Base-by-base conservation (phyloP, 176 grass and related monocot genomes). In the Musa beccarii region DNA sequence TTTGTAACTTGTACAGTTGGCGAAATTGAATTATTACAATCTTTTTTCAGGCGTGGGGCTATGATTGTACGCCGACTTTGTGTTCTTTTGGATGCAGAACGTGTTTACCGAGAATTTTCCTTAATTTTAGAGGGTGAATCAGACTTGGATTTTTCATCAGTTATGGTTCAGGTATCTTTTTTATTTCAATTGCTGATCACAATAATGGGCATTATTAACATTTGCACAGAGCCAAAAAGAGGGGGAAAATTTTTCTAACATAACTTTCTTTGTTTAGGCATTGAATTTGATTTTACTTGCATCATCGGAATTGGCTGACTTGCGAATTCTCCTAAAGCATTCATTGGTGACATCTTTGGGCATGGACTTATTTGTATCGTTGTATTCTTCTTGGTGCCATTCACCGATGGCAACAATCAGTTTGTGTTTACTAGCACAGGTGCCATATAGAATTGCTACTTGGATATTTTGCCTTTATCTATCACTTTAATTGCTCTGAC, bases 221-320 rank as follows among this genome's bases (percentile, higher is more conserved):
- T 64, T 65, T 65, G 10, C 77, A 63, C n/a, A 43, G 15, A 74
- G 22, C 53, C 57, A 17, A 3, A 34, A 74, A 57, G 24, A 9
- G 21, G 14, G 23, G 57, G 34, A 43, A 43, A 43, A 0, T 43
- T 17, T 9, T 57, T 13, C 15, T 75, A 11, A n/a, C 66, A 66
- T 25, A 24, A 25, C 14, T 43, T 73, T 49, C 69, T 59, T 76
- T 63, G 29, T 72, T 83, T 49, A 99, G 96, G 96, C 96, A 59
- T 80, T 99, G 85, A 99, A 99, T 89, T 95, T 99, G 79, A 99
- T 99, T 84, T 87, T 99, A 83, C 88, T 92, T 67, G 95, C 96
- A 22, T 99, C 96, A 74, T 78, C 86, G 11, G 96, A 99, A 85
- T 78, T 99, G 80, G 88, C 81, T 23, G 91, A 66, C 78, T 81